Conservation (phyloP, 345 rosid genomes). For the Noccaea caerulescens region DNA sequence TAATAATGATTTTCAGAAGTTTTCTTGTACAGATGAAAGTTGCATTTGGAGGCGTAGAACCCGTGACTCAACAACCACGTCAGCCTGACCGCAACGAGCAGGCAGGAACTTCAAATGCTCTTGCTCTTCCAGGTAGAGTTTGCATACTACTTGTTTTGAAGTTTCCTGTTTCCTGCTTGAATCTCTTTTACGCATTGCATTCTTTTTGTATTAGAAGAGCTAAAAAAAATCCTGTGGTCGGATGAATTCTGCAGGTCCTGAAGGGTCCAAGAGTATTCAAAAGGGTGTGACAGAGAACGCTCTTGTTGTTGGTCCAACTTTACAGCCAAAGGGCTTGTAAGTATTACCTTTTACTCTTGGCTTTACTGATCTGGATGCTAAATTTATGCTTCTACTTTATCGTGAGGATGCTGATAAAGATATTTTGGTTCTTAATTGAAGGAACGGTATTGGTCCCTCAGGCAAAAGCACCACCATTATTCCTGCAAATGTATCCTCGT, state of each 20-base stretch:
- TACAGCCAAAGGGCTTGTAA: slow-evolving; percentile 66
- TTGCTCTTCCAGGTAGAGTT: slow-evolving; percentile 71
- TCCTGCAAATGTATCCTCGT: slow-evolving; percentile 62
- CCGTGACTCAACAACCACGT: slow-evolving; percentile 47
- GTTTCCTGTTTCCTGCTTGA: background rate
- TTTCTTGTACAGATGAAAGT: slow-evolving; percentile 54
- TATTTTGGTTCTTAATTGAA: slow-evolving; percentile 30
- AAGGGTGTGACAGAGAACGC: slow-evolving; percentile 66
- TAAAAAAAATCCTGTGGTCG: background rate
- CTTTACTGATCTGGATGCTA: slow-evolving; percentile 5
- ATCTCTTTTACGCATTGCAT: background rate
- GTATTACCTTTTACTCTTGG: slow-evolving; percentile 28
- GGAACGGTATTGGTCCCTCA: slow-evolving; percentile 59
- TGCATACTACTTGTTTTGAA: background rate
- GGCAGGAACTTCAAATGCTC: slow-evolving; percentile 55
- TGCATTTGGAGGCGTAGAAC: slow-evolving; percentile 64
- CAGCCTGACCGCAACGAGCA: slow-evolving; percentile 49
- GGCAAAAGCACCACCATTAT: slow-evolving; percentile 70
- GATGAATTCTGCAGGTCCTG: slow-evolving; percentile 59
- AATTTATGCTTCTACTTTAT: slow-evolving; percentile 9
- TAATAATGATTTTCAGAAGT: slow-evolving; percentile 15
- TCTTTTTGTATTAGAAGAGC: background rate
- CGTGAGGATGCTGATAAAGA: slow-evolving; percentile 6
- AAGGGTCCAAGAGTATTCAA: slow-evolving; percentile 55
- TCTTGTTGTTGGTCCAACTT: slow-evolving; percentile 80